Evolutionary conservation across 306 rosid genomes (phyloP).

Genomic region (Acacia confusa): DNA sequence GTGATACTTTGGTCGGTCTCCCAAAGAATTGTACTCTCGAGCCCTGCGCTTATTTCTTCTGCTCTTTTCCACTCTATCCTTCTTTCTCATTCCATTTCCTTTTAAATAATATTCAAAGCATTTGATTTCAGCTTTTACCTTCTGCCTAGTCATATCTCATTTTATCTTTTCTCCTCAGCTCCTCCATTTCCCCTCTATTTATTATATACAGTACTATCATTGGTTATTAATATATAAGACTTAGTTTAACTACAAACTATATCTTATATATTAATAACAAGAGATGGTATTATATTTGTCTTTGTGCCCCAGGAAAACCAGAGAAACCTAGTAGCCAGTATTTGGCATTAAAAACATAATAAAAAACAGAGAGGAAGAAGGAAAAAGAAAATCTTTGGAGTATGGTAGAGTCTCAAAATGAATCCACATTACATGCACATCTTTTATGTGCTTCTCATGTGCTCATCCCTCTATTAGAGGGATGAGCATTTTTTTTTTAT

Average conservation of each 20-base stretch:
- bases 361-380: background rate
- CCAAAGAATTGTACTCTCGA: constrained; percentile 36
- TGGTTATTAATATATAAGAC: too few relatives aligned
- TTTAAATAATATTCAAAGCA: background rate
- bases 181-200: background rate
- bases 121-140: background rate
- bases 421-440: too few relatives aligned
- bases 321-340: background rate
- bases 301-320: background rate
- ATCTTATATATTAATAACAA: too few relatives aligned
- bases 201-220: background rate
- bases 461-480: too few relatives aligned
- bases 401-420: too few relatives aligned
- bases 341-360: background rate
- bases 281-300: background rate
- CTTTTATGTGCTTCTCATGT: too few relatives aligned
- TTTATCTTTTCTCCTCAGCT: background rate
- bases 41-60: constrained; percentile 44
- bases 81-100: background rate
- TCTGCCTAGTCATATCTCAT: background rate
- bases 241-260: too few relatives aligned
- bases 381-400: background rate
- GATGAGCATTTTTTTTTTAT: too few relatives aligned
- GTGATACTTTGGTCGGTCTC: background rate
- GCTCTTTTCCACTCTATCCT: background rate